These are phyloP conservation scores for Kwoniella sp. DNA, from an alignment of 768 basidiomycete genomes.

Conservation along the genomic window DNA sequence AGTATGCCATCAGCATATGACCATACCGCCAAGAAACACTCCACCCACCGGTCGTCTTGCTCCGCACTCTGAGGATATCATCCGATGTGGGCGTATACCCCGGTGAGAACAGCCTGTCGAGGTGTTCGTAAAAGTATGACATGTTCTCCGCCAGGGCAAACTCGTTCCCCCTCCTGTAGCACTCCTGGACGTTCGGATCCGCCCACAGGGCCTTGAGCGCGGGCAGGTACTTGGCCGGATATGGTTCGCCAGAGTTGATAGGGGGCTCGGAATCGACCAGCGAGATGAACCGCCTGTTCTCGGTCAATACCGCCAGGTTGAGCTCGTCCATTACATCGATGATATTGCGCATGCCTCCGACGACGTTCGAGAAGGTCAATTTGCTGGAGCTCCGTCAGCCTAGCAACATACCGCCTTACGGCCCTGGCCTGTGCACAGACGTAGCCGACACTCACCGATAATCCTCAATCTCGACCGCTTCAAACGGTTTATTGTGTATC, in stretches of 20 bases:
- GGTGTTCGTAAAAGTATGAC: slow-evolving; percentile 62
- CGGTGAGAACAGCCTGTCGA: slow-evolving; percentile 74
- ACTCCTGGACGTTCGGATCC: slow-evolving; percentile 68
- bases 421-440: not conserved
- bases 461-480: slow-evolving; percentile 72
- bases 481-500: slow-evolving; percentile 83
- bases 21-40: not conserved
- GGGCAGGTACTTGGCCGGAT: slow-evolving; percentile 64
- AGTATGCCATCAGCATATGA: too few relatives aligned
- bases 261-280: slow-evolving; percentile 67
- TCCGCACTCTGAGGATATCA: slow-evolving; percentile 80
- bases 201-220: slow-evolving; percentile 70
- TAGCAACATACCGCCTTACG: not conserved
- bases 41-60: slow-evolving; percentile 77
- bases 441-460: slow-evolving; percentile 52
- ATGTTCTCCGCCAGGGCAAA: slow-evolving; percentile 81
- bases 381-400: slow-evolving; percentile 54
- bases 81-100: slow-evolving; percentile 69
- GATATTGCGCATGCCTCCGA: slow-evolving; percentile 73
- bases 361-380: slow-evolving; percentile 86
- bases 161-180: slow-evolving; percentile 80
- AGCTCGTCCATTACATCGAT: slow-evolving; percentile 87
- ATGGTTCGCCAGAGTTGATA: slow-evolving; percentile 73
- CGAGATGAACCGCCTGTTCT: slow-evolving; percentile 59
- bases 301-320: slow-evolving; percentile 66